Base-by-base conservation (phyloP, 2,329 filamentous ascomycete species). In the Nemania sp. region DNA sequence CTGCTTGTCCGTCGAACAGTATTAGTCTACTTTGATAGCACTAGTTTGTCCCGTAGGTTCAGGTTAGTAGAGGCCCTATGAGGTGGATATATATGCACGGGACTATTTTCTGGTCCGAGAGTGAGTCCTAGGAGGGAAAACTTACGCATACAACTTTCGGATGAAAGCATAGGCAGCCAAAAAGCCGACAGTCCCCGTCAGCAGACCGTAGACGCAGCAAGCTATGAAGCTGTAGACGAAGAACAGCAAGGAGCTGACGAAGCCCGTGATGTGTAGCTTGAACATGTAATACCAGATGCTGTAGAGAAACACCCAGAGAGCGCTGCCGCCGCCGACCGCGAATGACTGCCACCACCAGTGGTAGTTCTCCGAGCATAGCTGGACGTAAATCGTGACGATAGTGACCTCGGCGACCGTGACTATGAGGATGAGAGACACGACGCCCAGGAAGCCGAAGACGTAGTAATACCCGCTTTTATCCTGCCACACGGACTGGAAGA, bases 301-400 rank as follows among this genome's bases (percentile, higher is more conserved):
- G 78, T 95, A 96, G 39, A 85, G 73, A 72, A 94, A 95, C 39
- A 96, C 85, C 91, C 91, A 96, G 62, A 91, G 75, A 6, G 89
- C 85, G 67, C 88, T 91, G 67, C 88, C 86, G 49, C 88, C 89
- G 46, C 92, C 92, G 9, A 92, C 85, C 50, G 91, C 77, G 78
- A 96, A 95, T 53, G 89, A 91, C 74, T 91, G 90, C 91, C 91
- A 96, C 90, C 90, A 95, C 92, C 92, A 96, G 73, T 91, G 85
- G 76, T 95, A 89, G 75, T 96, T 92, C 82, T 96, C 92, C 1
- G 86, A 82, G 77, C 91, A 94, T 17, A 96, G 84, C 76, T 91
- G 89, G 49, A 90, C 84, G 75, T 96, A 96, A 15, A 92, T 89
- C 1, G 88, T 87, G 60, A 96, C 91, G 20, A 96, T 85, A 0